phyloP scores from a whole-genome alignment of 805 yeast species.

The Middelhovenomyces tepae region DNA sequence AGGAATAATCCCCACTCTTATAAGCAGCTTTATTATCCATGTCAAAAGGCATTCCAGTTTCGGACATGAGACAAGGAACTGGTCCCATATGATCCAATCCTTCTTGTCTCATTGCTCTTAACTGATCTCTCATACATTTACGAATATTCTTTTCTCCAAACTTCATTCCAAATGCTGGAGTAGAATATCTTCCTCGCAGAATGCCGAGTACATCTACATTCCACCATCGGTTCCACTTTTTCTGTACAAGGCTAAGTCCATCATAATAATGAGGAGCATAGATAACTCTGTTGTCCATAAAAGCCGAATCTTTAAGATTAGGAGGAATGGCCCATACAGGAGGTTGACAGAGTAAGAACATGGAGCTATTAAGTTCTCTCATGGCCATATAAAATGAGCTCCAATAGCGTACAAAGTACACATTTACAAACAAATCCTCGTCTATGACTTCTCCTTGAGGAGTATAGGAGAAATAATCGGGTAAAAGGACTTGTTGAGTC shows the following conservation, averaged over 20 bases:
- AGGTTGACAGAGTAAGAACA: conserved; percentile 63
- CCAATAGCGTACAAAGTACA: conserved; percentile 58
- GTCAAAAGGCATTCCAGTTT: conserved; percentile 92
- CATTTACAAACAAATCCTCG: conserved; percentile 37
- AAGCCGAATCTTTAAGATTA: conserved; percentile 31
- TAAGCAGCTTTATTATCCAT: conserved; percentile 75
- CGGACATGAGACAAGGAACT: conserved; percentile 72
- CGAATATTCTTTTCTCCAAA: conserved; percentile 73
- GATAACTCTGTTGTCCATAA: conserved; percentile 54
- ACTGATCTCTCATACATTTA: conserved; percentile 57
- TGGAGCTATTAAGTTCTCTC: conserved; percentile 28
- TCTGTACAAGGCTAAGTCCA: conserved; percentile 87
- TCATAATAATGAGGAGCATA: conserved; percentile 90
- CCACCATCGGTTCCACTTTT: conserved; percentile 74
- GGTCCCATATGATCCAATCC: conserved; percentile 49
- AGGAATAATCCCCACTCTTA: conserved; percentile 46
- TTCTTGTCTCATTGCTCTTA: conserved; percentile 55
- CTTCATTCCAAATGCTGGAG: conserved; percentile 61
- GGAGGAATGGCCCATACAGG: conserved; percentile 81
- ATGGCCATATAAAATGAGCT: conserved; percentile 35
- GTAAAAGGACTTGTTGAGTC: conserved; percentile 30
- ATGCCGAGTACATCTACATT: conserved; percentile 89
- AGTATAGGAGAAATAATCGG: conserved; percentile 40
- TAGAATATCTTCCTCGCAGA: conserved; percentile 64
- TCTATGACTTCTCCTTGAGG: conserved; percentile 14